Percentiles rank a stretch among this genome's conserved stretches.
Conservation (phyloP, 352 stramenopile genomes). For the Aphanomyces astaci region DNA sequence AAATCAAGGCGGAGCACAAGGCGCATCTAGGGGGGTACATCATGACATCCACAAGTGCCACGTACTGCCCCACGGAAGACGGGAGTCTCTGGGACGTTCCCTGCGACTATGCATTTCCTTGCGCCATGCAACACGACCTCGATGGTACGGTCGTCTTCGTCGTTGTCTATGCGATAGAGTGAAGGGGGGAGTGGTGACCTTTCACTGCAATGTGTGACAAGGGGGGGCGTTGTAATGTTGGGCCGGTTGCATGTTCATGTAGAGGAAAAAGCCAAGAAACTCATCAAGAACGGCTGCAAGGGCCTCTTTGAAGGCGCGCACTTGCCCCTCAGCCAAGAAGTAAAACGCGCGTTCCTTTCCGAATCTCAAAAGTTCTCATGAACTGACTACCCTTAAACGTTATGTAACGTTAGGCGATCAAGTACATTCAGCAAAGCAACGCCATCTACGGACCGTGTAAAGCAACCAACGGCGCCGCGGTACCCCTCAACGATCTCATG, state of each 20-base stretch:
- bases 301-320: slow-evolving; percentile 83
- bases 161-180: neutral
- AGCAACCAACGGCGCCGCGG: slow-evolving; percentile 68
- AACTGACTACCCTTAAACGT: too few species aligned
- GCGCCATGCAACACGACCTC: slow-evolving; percentile 92
- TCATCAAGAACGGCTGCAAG: slow-evolving; percentile 85
- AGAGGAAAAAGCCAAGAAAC: slow-evolving; percentile 34
- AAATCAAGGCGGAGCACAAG: slow-evolving; percentile 76
- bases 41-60: slow-evolving; percentile 81
- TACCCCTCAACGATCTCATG: slow-evolving; percentile 14
- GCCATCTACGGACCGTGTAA: slow-evolving; percentile 82
- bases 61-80: slow-evolving; percentile 77
- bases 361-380: too few species aligned
- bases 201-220: too few species aligned
- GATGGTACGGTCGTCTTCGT: slow-evolving; percentile 40
- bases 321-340: slow-evolving; percentile 69
- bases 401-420: slow-evolving; percentile 41
- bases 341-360: too few species aligned
- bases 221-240: too few species aligned
- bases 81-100: slow-evolving; percentile 80
- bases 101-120: slow-evolving; percentile 96
- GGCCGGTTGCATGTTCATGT: neutral
- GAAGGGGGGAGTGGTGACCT: too few species aligned
- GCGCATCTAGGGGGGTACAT: slow-evolving; percentile 78
- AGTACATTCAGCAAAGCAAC: slow-evolving; percentile 75